Evolutionary conservation across 2,329 filamentous ascomycete species (phyloP).

Genomic region (Neonectria coccinea): DNA sequence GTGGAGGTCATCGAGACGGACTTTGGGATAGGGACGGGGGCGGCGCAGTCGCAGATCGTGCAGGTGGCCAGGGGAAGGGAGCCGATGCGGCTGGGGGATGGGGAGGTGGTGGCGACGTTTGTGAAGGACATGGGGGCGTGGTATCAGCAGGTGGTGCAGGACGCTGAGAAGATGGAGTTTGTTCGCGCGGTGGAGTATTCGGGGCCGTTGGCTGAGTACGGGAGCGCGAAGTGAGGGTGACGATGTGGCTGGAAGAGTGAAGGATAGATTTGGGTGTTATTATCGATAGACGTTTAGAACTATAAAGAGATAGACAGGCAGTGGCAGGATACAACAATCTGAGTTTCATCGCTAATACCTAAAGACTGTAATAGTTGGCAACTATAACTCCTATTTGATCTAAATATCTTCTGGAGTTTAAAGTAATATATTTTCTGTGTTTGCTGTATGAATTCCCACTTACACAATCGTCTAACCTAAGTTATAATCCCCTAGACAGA

Average conservation of each 20-base stretch:
- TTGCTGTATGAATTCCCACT: too few species aligned
- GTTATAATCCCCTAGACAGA: too few species aligned
- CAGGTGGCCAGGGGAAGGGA: conserved; percentile 40
- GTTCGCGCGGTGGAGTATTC: conserved; percentile 39
- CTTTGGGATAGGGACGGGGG: conserved; percentile 14
- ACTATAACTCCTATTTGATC: too few species aligned
- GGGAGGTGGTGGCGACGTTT: conserved; percentile 35
- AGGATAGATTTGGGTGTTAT: background rate
- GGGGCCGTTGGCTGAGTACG: conserved; percentile 35
- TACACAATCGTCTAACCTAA: too few species aligned
- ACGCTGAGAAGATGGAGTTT: conserved; percentile 46
- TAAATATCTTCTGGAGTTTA: too few species aligned
- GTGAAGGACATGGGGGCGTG: conserved; percentile 40
- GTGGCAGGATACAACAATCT: too few species aligned
- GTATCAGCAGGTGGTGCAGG: conserved; percentile 38
- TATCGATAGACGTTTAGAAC: too few species aligned
- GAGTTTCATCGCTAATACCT: too few species aligned
- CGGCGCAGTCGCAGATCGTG: conserved; percentile 34
- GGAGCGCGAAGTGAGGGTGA: conserved; percentile 3
- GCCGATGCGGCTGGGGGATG: conserved; percentile 45
- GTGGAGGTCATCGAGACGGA: conserved; percentile 31
- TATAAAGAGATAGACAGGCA: too few species aligned
- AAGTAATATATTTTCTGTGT: too few species aligned
- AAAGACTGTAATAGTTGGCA: too few species aligned
- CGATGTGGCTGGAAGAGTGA: too few species aligned